Conservation (phyloP, 306 rosid genomes). For the Quercus bicolor region DNA sequence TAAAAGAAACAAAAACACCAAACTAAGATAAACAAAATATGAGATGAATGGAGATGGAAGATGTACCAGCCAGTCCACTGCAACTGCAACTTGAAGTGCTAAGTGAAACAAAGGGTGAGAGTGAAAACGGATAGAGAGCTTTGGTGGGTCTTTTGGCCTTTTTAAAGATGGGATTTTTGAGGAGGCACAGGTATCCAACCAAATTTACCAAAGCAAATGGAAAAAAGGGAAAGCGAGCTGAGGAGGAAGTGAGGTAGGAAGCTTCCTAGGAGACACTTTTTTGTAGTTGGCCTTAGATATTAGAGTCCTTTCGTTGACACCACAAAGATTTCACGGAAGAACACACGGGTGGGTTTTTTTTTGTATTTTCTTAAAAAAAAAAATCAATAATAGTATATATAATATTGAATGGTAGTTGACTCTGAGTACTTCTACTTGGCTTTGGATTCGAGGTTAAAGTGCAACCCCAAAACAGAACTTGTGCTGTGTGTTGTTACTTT, state of each 20-base stretch:
- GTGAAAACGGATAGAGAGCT: constrained; percentile 14
- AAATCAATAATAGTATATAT: not conserved
- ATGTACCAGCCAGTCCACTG: constrained; percentile 43
- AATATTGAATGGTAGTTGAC: constrained; percentile 47
- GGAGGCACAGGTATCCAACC: constrained; percentile 10
- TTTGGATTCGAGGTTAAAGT: constrained; percentile 68
- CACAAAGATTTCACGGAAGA: not conserved
- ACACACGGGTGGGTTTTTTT: constrained; percentile 28
- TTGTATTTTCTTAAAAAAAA: not conserved
- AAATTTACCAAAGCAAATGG: not conserved
- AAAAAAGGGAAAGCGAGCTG: constrained; percentile 27
- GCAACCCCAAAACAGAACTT: constrained; percentile 21
- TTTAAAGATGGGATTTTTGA: constrained; percentile 28
- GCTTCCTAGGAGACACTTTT: constrained; percentile 54
- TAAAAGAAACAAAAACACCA: not conserved
- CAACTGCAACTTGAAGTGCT: not conserved
- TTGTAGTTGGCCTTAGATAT: constrained; percentile 30
- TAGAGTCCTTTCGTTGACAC: constrained; percentile 25
- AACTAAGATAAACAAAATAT: constrained; percentile 9
- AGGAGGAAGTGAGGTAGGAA: constrained; percentile 57
- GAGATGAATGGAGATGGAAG: constrained; percentile 9
- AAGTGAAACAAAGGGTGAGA: constrained; percentile 5
- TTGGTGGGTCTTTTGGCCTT: constrained; percentile 13
- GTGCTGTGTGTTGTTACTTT: constrained; percentile 37
- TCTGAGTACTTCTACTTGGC: constrained; percentile 26